Conservation (phyloP, 73 alveolate genomes). For the Paramecium pentaurelia region DNA sequence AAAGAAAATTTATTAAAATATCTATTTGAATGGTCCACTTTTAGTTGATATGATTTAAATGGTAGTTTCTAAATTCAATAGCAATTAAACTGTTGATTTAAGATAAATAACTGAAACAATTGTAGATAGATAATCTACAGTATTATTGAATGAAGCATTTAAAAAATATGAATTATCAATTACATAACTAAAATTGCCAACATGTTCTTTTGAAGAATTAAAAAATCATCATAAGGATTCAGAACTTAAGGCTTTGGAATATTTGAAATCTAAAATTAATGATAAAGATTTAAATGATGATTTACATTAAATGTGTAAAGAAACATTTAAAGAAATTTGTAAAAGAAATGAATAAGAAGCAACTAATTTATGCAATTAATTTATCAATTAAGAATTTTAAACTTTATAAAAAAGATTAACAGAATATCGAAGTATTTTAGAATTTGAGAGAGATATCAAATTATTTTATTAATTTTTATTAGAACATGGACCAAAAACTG, state of each 20-base stretch:
- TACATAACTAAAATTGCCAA: background rate
- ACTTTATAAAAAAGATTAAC: background rate
- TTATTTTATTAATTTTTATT: background rate
- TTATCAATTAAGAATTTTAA: background rate
- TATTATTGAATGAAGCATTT: constrained; percentile 7
- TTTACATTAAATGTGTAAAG: background rate
- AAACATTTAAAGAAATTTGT: background rate
- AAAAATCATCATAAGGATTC: background rate
- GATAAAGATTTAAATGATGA: constrained; percentile 1
- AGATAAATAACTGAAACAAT: background rate
- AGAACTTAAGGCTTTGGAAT: background rate
- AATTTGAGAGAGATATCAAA: constrained; percentile 41
- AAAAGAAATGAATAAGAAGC: constrained; percentile 28
- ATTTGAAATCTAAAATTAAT: background rate
- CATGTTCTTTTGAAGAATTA: constrained; percentile 13
- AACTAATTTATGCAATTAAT: background rate
- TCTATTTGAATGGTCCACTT: background rate
- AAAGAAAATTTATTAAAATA: background rate
- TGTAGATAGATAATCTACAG: background rate
- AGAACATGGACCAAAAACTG: constrained; percentile 50
- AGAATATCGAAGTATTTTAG: background rate
- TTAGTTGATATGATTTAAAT: background rate
- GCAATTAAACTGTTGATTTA: background rate
- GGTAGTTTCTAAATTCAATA: background rate
- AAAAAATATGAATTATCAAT: background rate